Percentiles rank a stretch among this genome's conserved stretches.
Evolutionary conservation across 1,139 yeast genomes (phyloP).

Genomic region (Hemisphaericaspora xylofermentans): DNA sequence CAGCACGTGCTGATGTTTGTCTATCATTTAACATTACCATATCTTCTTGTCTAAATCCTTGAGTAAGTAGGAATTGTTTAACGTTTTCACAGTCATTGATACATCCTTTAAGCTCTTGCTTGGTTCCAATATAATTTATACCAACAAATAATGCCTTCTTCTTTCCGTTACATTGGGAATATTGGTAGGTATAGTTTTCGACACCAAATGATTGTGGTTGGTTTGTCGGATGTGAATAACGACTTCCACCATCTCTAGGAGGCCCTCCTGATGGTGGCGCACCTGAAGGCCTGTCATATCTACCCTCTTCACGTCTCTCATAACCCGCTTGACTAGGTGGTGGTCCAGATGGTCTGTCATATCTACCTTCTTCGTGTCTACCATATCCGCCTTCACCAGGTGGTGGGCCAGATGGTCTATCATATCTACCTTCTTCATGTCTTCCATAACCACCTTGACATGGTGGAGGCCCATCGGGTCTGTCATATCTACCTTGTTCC

Average conservation of each 20-base stretch:
- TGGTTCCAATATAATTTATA: slow-evolving; percentile 79
- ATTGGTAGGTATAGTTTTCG: slow-evolving; percentile 49
- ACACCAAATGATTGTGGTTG: slow-evolving; percentile 35
- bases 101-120: slow-evolving; percentile 75
- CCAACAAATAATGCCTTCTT: slow-evolving; percentile 86
- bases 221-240: slow-evolving; percentile 24
- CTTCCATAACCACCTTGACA: slow-evolving; percentile 6
- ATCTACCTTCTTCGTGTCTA: background rate
- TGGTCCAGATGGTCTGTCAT: no score
- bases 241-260: slow-evolving; percentile 10
- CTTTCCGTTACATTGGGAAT: slow-evolving; percentile 73
- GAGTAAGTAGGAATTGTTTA: slow-evolving; percentile 53
- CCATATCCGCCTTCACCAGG: slow-evolving; percentile 2
- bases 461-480: slow-evolving; percentile 14
- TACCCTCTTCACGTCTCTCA: slow-evolving; percentile 4
- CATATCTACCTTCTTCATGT: slow-evolving; percentile 7
- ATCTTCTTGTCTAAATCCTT: slow-evolving; percentile 73
- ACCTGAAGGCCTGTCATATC: slow-evolving; percentile 11
- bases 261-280: slow-evolving; percentile 10
- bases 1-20: slow-evolving; percentile 56
- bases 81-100: slow-evolving; percentile 78
- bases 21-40: slow-evolving; percentile 86
- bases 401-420: slow-evolving; percentile 15
- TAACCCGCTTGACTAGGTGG: no score
- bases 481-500: background rate